Conservation (phyloP, 768 basidiomycete species). For the Arthromyces matolae region DNA sequence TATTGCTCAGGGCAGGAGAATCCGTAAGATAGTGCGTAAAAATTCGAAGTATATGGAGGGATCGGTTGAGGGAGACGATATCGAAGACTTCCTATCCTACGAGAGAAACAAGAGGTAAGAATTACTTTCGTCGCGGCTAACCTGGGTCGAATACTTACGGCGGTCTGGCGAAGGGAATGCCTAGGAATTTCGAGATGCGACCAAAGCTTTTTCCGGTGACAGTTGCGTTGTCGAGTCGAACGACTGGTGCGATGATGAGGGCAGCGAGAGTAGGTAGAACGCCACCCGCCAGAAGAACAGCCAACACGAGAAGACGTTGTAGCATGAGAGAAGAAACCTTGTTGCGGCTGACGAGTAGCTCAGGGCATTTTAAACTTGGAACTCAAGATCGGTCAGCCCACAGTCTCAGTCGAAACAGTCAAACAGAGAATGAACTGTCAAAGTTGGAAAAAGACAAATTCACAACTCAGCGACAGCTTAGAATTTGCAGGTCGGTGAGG, state of each 20-base stretch:
- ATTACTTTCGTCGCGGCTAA: not conserved
- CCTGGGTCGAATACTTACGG: slow-evolving; percentile 37
- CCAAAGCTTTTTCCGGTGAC: slow-evolving; percentile 38
- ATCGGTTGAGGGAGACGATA: slow-evolving; percentile 44
- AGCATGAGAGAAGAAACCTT: not conserved
- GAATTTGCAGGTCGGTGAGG: too few species aligned
- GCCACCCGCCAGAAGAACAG: not conserved
- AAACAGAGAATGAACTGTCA: too few species aligned
- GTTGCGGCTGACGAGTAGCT: not conserved
- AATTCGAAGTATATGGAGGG: too few species aligned
- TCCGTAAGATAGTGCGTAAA: too few species aligned
- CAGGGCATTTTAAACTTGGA: not conserved
- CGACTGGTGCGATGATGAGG: slow-evolving; percentile 31
- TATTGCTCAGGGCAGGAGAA: too few species aligned
- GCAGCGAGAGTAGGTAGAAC: slow-evolving; percentile 20
- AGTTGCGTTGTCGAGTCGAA: slow-evolving; percentile 41
- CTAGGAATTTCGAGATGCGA: slow-evolving; percentile 37
- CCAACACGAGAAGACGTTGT: not conserved
- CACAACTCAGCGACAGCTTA: too few species aligned
- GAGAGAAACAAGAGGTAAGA: slow-evolving; percentile 1
- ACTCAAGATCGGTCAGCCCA: too few species aligned
- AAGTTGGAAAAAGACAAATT: too few species aligned
- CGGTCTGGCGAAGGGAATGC: slow-evolving; percentile 54
- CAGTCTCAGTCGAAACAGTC: not conserved
- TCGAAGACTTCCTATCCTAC: slow-evolving; percentile 34